A percentile compares a stretch with the other conserved stretches of the same genome.
phyloP scores from a whole-genome alignment of 2,329 filamentous ascomycete genomes.

The Neopestalotiopsis sp. region DNA sequence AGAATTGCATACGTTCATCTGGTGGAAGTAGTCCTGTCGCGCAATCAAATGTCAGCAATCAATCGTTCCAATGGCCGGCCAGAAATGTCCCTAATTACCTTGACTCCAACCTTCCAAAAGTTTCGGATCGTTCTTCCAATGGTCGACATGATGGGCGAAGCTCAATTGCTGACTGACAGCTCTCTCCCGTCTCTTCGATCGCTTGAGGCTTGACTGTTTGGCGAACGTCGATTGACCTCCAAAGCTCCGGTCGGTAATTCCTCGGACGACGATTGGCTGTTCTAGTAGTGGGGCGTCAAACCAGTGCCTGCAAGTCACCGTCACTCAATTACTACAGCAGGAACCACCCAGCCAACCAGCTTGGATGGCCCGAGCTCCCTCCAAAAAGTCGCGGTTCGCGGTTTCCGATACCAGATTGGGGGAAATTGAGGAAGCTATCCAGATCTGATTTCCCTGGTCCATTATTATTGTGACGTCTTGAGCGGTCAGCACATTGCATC shows the following conservation, averaged over 20 bases:
- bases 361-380: slow-evolving; percentile 11
- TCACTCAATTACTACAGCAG: slow-evolving; percentile 1
- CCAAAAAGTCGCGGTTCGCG: slow-evolving; percentile 8
- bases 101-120: slow-evolving; percentile 84
- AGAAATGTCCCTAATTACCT: slow-evolving; percentile 58
- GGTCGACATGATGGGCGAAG: slow-evolving; percentile 79
- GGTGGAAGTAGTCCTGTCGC: slow-evolving; percentile 82
- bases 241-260: slow-evolving; percentile 11
- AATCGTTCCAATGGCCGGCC: neutral
- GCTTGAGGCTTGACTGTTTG: neutral
- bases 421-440: slow-evolving; percentile 3
- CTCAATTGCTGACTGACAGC: slow-evolving; percentile 30
- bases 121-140: slow-evolving; percentile 85
- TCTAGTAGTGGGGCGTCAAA: neutral
- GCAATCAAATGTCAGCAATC: slow-evolving; percentile 40
- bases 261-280: neutral
- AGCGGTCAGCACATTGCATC: neutral
- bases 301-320: slow-evolving; percentile 1
- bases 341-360: neutral
- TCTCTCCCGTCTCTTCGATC: slow-evolving; percentile 2
- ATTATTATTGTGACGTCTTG: neutral
- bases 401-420: neutral
- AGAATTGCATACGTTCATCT: slow-evolving; percentile 79
- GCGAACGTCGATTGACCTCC: slow-evolving; percentile 5
- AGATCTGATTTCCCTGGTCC: neutral